phyloP scores from a whole-genome alignment of 169 alveolate genomes.

The Eimeria tenella region DNA sequence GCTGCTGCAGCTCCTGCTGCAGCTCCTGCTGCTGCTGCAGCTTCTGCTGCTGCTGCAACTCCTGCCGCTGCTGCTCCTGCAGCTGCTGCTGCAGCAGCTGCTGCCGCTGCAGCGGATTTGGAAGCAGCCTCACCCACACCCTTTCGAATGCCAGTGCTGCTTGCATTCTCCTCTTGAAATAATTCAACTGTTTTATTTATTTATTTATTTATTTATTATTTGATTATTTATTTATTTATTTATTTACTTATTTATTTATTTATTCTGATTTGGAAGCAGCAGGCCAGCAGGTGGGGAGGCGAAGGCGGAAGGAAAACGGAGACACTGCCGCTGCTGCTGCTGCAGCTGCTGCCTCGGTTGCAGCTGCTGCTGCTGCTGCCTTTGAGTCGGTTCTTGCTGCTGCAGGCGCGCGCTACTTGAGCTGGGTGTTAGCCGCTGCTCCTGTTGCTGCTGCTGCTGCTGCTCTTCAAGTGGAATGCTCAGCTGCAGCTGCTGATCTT shows the following conservation, averaged over 20 bases:
- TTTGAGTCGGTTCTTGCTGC: neutral
- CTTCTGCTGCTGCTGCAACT: neutral
- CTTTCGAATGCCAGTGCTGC: conserved; percentile 6
- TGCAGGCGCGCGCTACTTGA: no score
- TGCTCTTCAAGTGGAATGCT: neutral
- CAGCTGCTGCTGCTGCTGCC: neutral
- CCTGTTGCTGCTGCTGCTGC: conserved; percentile 27
- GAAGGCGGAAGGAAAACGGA: neutral
- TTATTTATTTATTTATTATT: no score
- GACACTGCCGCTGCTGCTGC: neutral
- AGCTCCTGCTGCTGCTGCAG: neutral
- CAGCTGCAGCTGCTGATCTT: neutral
- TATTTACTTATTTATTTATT: no score
- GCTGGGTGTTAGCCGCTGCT: no score
- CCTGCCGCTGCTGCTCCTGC: neutral
- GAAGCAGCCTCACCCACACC: conserved; percentile 4
- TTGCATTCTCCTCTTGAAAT: neutral
- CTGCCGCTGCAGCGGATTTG: neutral
- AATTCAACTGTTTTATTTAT: no score
- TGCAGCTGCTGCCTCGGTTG: neutral
- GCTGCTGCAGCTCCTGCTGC: neutral
- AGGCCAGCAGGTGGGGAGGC: neutral
- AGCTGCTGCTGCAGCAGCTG: neutral
- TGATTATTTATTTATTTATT: no score
- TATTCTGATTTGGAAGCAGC: no score